Evolutionary conservation across 2,329 filamentous ascomycete genomes (phyloP).

Genomic region (Zymoseptoria tritici): DNA sequence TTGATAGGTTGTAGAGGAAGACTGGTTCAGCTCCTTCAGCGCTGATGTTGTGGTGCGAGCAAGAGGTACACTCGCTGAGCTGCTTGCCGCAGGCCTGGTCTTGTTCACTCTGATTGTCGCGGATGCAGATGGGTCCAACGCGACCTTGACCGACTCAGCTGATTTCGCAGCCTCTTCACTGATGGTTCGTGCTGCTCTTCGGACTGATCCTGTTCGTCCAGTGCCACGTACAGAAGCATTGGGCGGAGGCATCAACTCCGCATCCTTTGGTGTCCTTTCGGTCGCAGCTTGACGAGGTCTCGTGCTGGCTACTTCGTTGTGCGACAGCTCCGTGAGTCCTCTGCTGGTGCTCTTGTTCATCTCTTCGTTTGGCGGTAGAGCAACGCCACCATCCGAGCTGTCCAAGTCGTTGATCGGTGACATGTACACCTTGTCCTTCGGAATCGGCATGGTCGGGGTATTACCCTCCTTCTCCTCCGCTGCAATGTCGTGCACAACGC

Average conservation of each 20-base stretch:
- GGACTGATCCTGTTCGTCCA: slow-evolving; percentile 21
- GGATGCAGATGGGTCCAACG: slow-evolving; percentile 18
- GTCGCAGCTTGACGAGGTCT: slow-evolving; percentile 9
- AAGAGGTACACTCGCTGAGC: slow-evolving; percentile 11
- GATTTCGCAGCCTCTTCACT: slow-evolving; percentile 28
- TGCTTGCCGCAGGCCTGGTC: slow-evolving; percentile 13
- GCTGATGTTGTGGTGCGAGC: slow-evolving; percentile 12
- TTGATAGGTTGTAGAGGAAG: slow-evolving; percentile 19
- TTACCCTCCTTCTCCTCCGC: slow-evolving; percentile 42
- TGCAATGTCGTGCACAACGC: slow-evolving; percentile 44
- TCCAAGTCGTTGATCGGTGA: slow-evolving; percentile 31
- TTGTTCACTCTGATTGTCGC: slow-evolving; percentile 18
- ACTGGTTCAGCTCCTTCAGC: slow-evolving; percentile 19
- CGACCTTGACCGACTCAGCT: slow-evolving; percentile 17
- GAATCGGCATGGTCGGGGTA: slow-evolving; percentile 43
- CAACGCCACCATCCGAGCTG: slow-evolving; percentile 22
- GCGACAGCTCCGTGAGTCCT: slow-evolving; percentile 39
- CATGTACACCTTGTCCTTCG: slow-evolving; percentile 41
- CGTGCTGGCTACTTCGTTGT: slow-evolving; percentile 33
- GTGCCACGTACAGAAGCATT: slow-evolving; percentile 16
- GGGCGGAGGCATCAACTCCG: slow-evolving; percentile 28
- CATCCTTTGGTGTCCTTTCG: slow-evolving; percentile 21
- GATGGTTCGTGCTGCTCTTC: slow-evolving; percentile 26
- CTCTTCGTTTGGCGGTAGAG: slow-evolving; percentile 22
- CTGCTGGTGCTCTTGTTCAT: slow-evolving; percentile 30